A percentile compares a stretch with the other conserved stretches of the same genome.
Evolutionary conservation across 495 filamentous ascomycete genomes (phyloP).

Genomic region (Parmelia sp.): DNA sequence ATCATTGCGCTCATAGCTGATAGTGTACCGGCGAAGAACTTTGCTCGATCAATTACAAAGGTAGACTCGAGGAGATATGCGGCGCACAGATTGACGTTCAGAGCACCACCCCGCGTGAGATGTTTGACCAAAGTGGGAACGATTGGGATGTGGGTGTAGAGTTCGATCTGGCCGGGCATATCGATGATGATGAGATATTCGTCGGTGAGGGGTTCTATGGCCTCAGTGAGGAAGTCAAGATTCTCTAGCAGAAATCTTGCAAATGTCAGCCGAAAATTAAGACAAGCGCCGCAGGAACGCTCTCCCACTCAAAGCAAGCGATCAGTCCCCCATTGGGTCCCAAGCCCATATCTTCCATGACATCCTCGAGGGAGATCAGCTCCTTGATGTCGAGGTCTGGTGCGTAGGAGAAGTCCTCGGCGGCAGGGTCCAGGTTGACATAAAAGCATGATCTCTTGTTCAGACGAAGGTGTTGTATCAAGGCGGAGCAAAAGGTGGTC

Average conservation of each 20-base stretch:
- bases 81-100: slow-evolving; percentile 90
- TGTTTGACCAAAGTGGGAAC: slow-evolving; percentile 78
- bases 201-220: slow-evolving; percentile 79
- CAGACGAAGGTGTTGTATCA: slow-evolving; percentile 85
- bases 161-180: slow-evolving; percentile 97
- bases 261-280: neutral
- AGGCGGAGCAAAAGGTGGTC: slow-evolving; percentile 89
- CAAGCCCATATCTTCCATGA: slow-evolving; percentile 92
- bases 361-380: slow-evolving; percentile 90
- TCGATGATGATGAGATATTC: slow-evolving; percentile 97
- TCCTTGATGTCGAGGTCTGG: slow-evolving; percentile 97
- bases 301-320: slow-evolving; percentile 80
- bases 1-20: slow-evolving; percentile 98
- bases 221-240: slow-evolving; percentile 85
- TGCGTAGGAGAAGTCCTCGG: slow-evolving; percentile 82
- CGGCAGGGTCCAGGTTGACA: slow-evolving; percentile 95
- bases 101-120: slow-evolving; percentile 67
- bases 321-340: slow-evolving; percentile 95
- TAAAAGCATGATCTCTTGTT: slow-evolving; percentile 91
- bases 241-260: slow-evolving; percentile 77
- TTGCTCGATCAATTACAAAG: slow-evolving; percentile 89
- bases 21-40: slow-evolving; percentile 92
- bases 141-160: slow-evolving; percentile 94
- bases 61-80: slow-evolving; percentile 92
- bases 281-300: neutral